phyloP scores from a whole-genome alignment of 2,329 filamentous ascomycete genomes.

The Botrytis cinerea region DNA sequence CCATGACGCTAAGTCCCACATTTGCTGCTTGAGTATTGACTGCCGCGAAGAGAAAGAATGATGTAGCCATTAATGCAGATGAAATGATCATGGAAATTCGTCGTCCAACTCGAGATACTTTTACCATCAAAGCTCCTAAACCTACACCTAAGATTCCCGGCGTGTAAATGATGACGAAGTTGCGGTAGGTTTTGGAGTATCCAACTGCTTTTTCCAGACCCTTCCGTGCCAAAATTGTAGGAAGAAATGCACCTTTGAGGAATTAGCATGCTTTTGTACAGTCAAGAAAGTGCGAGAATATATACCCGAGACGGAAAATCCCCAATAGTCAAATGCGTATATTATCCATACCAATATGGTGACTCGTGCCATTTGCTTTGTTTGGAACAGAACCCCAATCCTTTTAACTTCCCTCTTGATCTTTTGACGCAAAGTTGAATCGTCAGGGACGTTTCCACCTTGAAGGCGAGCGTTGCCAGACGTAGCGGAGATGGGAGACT shows the following conservation, averaged over 20 bases:
- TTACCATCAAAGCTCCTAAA: slow-evolving; percentile 30
- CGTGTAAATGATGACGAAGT: slow-evolving; percentile 44
- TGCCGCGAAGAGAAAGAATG: slow-evolving; percentile 36
- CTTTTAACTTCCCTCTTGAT: slow-evolving; percentile 43
- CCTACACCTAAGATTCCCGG: slow-evolving; percentile 41
- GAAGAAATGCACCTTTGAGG: slow-evolving; percentile 45
- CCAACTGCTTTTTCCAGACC: slow-evolving; percentile 35
- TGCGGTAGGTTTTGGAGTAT: slow-evolving; percentile 41
- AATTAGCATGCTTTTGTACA: slow-evolving; percentile 13
- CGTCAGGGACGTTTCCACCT: not conserved
- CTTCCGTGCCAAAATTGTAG: slow-evolving; percentile 41
- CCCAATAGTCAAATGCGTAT: slow-evolving; percentile 53
- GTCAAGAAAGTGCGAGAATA: slow-evolving; percentile 33
- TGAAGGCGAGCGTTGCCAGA: not conserved
- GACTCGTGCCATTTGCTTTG: slow-evolving; percentile 46
- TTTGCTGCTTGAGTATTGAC: slow-evolving; percentile 37
- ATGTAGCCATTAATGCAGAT: slow-evolving; percentile 36
- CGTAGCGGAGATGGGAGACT: not conserved
- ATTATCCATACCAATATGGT: slow-evolving; percentile 54
- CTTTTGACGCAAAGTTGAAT: not conserved
- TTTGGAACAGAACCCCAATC: slow-evolving; percentile 50
- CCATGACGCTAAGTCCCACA: slow-evolving; percentile 39
- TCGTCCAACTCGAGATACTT: slow-evolving; percentile 33
- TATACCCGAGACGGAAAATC: slow-evolving; percentile 47
- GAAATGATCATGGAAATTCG: slow-evolving; percentile 40